These are phyloP conservation scores for Centella asiatica DNA, from an alignment of 129 eudicot species.

Conservation along the genomic window DNA sequence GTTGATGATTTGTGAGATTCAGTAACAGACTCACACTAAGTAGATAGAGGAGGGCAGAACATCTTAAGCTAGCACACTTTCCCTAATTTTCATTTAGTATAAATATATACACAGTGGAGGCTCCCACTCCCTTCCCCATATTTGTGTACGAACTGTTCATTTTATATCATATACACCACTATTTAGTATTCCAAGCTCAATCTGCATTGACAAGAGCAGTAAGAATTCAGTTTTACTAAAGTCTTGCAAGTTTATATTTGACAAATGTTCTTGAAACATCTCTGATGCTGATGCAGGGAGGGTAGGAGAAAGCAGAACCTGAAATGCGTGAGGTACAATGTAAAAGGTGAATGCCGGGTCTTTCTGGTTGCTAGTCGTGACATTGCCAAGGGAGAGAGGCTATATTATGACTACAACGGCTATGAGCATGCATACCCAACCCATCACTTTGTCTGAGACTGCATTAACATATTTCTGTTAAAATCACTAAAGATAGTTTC, in stretches of 20 bases:
- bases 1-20: no score
- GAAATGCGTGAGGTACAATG: conserved; percentile 65
- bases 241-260: no score
- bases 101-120: no score
- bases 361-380: conserved; percentile 66
- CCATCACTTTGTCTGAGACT: conserved; percentile 57
- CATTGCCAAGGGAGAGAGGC: conserved; percentile 81
- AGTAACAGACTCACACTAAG: no score
- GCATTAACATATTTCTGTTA: not conserved
- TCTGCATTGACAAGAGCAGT: no score
- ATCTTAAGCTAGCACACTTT: no score
- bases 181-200: not conserved
- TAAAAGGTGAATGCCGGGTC: conserved; percentile 71
- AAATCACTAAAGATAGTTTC: not conserved
- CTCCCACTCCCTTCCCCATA: no score
- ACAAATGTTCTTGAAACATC: conserved; percentile 8
- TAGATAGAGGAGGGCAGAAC: no score
- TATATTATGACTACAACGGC: conserved; percentile 88
- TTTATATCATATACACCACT: no score
- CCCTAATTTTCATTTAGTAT: no score
- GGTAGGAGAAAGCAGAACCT: conserved; percentile 58
- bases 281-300: conserved; percentile 48
- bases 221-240: no score
- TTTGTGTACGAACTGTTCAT: no score
- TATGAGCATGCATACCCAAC: conserved; percentile 93